Base-by-base conservation (phyloP, 768 basidiomycete species). In the Podaxis carcinomalis region DNA sequence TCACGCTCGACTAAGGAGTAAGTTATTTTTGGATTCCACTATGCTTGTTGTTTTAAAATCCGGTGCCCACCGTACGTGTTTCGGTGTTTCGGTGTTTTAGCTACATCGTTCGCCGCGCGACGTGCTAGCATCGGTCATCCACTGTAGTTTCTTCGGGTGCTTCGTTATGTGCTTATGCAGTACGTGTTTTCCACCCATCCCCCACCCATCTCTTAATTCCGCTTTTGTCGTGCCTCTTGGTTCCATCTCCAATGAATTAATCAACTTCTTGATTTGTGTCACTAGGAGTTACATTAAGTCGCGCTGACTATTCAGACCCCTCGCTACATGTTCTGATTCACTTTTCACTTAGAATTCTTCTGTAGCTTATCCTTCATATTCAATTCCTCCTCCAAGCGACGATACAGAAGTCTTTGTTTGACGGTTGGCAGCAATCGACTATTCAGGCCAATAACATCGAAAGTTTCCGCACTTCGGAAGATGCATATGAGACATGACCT, bases 1-100 rank as follows among this genome's bases (percentile, higher is more conserved):
- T 95, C 96, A 3, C 87, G 91, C 69, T 86, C 89, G 2, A 88
- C 98, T 65, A 87, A 89, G 70, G 96, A 98, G 92, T 94, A 70
- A 67, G 92, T 81, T 28, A 21, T 53, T 50, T 46, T 57, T 19
- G 36, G 13, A 16, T n/a, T 25, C 46, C 13, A 13, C 21, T 0
- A 47, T 5, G 40, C 40, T 3, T 32, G 28, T 32, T 32, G 9
- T 16, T 39, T 40, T 11, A 16, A 16, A 40, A 5, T 10, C 16
- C 55, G 37, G 55, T 51, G 46, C 27, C 36, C 51, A 36, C 42
- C 59, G 37, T 51, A 61, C 62, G 51, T 60, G 21, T 40, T 35
- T 42, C 21, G 66, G 42, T 61, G 39, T 40, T 40, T 10, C 1
- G 62, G 64, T 63, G 50, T 59, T 63, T 27, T 67, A 93, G 92